Base-by-base conservation (phyloP, 176 grass and related monocot species). In the Carex cristatella region DNA sequence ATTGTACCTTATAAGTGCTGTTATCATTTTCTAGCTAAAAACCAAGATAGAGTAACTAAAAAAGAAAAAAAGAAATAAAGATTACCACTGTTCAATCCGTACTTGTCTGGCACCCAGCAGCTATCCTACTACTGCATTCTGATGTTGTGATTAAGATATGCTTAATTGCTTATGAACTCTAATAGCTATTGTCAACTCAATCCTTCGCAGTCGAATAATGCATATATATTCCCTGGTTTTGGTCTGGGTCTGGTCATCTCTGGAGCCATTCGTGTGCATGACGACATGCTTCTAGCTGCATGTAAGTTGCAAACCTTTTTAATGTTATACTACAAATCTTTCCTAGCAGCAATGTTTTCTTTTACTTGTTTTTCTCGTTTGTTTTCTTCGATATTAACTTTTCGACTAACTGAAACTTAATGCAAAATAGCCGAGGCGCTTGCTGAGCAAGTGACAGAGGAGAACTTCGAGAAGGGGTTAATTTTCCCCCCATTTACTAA, bases 211-310 rank as follows among this genome's bases (percentile, higher is more conserved):
- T 64, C 97, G 10, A 99, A 99, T 81, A 99, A 99, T 90, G 97
- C 97, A 48, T 99, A 99, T 88, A 90, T 99, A 87, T 99, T 99
- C 89, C 97, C 97, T 67, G 93, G 97, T 84, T 84, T 99, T 56
- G 97, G 97, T 67, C 97, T 99, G 59, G 97, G 97, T 35, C 74
- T 99, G 13, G 87, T 99, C 1, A 94, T 94, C 1, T 92, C 93
- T 84, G 97, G 97, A 87, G 93, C 97, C 42, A 87, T 91, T 46
- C 93, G 93, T 10, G 93, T 99, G 40, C 97, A 91, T 3, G 97
- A 99, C 19, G 93, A 99, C 74, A 92, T 99, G 93, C 97, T 99
- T 91, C 91, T 99, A 75, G 97, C 93, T 68, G 97, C 97, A 66
- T 91, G 97, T 99, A 92, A 99, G 93, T 91, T 7, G 23, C 14